Base-by-base conservation (phyloP, 441 rosid species). In the Bocquillonia castaneifolia region DNA sequence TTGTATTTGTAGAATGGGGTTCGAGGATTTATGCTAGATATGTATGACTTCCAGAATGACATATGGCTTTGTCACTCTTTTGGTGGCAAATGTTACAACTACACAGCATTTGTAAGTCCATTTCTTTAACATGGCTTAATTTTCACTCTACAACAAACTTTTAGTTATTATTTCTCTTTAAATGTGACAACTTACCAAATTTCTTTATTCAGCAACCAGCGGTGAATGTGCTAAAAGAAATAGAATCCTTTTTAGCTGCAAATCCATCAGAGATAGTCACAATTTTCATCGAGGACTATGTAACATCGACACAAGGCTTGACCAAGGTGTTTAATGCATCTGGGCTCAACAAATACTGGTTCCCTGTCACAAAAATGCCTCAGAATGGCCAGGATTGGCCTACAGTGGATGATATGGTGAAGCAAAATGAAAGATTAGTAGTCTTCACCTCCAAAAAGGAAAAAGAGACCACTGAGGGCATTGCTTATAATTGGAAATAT, bases 21-120 rank as follows among this genome's bases (percentile, higher is more conserved):
- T 72, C 86, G 99, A 64, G 99, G 99, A 66, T 80, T 93, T 6
- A 93, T 93, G 99, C 85, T 93, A 3, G 99, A 93, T 69, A 84
- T 90, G 77, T 93, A 91, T 71, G 98, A 93, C 76, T 93, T 89
- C 69, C 57, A 70, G 39, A 85, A 83, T 59, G 94, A 85, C 71
- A 70, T 91, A 55, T 93, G 98, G 98, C 45, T 93, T 23, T 93
- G 98, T 76, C 97, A 93, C 77, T 93, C 98, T 64, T 66, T 82
- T 12, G 68, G 50, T 45, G 96, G 96, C 61, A 66, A 72, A 47
- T 91, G 99, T 72, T 91, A 68, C 74, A 84, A 88, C 79, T 73
- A 54, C 78, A 89, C 97, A 0, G 87, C 99, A 64, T 93, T 89
- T 75, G 99, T 93, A 84, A 87, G 96, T 82, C 44, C 42, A 63